Conservation (phyloP, 768 basidiomycete species). For the Termitomyces eurrhizus region DNA sequence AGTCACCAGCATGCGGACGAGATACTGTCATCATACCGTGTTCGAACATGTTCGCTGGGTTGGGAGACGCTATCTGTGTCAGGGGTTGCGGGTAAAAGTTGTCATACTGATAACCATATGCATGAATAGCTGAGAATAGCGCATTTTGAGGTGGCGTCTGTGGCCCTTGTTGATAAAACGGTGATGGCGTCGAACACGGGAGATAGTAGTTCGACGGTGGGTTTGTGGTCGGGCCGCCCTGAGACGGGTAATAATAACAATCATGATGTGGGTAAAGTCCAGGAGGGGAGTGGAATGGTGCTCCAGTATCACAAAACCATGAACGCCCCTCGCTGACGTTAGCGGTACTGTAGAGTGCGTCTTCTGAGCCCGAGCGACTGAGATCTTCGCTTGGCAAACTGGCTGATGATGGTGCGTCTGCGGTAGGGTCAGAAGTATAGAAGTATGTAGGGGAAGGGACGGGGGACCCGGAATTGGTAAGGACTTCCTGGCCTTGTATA, state of each 20-base stretch:
- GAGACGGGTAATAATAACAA: slow-evolving; percentile 30
- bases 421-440: slow-evolving; percentile 26
- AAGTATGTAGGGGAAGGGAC: slow-evolving; percentile 31
- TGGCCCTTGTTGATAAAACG: slow-evolving; percentile 11
- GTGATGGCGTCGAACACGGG: slow-evolving; percentile 18
- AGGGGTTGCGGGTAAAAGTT: slow-evolving; percentile 11
- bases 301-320: slow-evolving; percentile 14
- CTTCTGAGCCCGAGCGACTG: slow-evolving; percentile 18
- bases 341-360: slow-evolving; percentile 35
- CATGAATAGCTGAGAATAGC: slow-evolving; percentile 7
- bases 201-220: slow-evolving; percentile 7
- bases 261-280: slow-evolving; percentile 17
- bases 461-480: slow-evolving; percentile 13
- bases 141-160: slow-evolving; percentile 5
- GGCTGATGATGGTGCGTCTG: slow-evolving; percentile 26
- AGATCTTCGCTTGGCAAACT: slow-evolving; percentile 13
- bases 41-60: slow-evolving; percentile 23
- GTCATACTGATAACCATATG: slow-evolving; percentile 17
- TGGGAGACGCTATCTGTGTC: slow-evolving; percentile 5
- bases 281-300: slow-evolving; percentile 9
- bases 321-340: neutral
- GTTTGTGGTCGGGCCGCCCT: slow-evolving; percentile 12
- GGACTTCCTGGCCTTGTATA: slow-evolving; percentile 21
- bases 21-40: slow-evolving; percentile 21
- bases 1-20: slow-evolving; percentile 7